Base-by-base conservation (phyloP, 2,329 filamentous ascomycete species). In the Volutella citrinella region DNA sequence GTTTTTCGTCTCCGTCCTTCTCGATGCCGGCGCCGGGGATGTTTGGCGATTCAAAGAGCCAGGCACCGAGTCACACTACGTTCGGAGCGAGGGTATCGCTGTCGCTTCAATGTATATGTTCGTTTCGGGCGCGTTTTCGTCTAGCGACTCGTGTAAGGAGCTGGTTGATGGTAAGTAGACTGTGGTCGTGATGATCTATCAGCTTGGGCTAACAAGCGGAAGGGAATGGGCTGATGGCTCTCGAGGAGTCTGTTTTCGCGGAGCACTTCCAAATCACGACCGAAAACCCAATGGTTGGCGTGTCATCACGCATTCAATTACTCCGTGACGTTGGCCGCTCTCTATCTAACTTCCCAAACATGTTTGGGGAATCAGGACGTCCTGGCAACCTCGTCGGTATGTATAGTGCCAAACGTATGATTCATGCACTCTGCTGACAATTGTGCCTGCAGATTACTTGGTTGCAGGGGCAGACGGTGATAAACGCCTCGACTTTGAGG, bases 1-100 rank as follows among this genome's bases (percentile, higher is more conserved):
- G 7, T 82, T 82, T 57, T 70, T 80, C 28, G 72, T 79, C 4
- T 78, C 76, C 0, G 76, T 80, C 1, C 61, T 80, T 12, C 59
- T 79, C 0, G 76, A 80, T 45, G 75, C 72, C 1, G 72, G 72
- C 0, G 72, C 72, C 0, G 72, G 72, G 3, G 68, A 75, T 47
- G 40, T 54, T 10, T 76, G 72, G 72, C 52, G 45, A 0, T 76
- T 62, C 34, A 55, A 49, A 1, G 72, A 75, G 46, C 60, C 65
- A 0, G 50, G 36, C 1, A 57, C 57, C 2, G 55, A 50, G 6
- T 42, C 55, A 7, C 40, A 45, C 7, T 68, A 67, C 27, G 60
- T 54, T 8, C 50, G 71, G 5, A 72, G 68, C 32, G 72, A 75
- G 41, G 71, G 72, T 2, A 72, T 74, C 21, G 72, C 71, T 1